Conservation (phyloP, 495 filamentous ascomycete species). For the Recurvomyces mirabilis region DNA sequence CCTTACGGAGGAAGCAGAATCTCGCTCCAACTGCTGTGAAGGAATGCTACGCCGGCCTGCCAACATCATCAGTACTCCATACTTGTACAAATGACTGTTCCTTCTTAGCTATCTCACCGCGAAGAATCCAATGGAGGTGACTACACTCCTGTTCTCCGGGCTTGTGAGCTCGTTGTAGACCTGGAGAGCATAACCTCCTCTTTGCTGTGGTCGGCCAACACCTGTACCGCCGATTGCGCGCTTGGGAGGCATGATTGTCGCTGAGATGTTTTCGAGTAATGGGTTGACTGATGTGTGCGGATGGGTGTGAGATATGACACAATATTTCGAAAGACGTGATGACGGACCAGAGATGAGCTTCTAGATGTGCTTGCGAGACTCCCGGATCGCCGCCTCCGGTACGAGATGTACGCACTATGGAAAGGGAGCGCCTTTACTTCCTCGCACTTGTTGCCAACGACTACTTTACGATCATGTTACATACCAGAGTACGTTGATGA, state of each 20-base stretch:
- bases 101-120: constrained; percentile 19
- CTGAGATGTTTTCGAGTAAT: neutral
- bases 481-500: no score
- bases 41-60: constrained; percentile 61
- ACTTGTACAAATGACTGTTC: neutral
- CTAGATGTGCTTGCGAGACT: no score
- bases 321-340: no score
- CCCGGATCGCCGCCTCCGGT: no score
- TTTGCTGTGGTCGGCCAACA: constrained; percentile 14
- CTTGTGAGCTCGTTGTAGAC: constrained; percentile 20
- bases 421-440: no score
- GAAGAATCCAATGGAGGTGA: constrained; percentile 31
- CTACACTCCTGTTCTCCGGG: constrained; percentile 28
- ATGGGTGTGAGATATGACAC: no score
- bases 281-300: neutral
- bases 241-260: constrained; percentile 21
- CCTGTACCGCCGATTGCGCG: constrained; percentile 10
- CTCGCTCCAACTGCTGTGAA: constrained; percentile 64
- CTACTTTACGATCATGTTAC: no score
- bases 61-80: constrained; percentile 5
- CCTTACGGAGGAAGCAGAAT: constrained; percentile 61
- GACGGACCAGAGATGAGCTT: no score
- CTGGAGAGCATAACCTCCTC: constrained; percentile 20
- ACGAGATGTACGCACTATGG: no score
- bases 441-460: no score